phyloP scores from a whole-genome alignment of 129 eudicot species.

The Artemisia annua region DNA sequence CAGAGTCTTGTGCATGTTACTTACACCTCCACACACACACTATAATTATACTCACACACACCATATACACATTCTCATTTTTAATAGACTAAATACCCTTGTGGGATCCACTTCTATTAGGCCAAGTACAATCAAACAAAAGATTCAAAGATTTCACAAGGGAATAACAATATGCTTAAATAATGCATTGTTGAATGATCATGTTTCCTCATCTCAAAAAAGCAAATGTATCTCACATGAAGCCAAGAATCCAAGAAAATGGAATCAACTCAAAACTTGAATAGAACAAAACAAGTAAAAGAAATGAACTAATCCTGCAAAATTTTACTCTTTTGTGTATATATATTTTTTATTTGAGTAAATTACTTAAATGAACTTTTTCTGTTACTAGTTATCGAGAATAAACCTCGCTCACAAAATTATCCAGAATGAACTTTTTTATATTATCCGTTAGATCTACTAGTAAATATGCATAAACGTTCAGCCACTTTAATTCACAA shows the following conservation, averaged over 20 bases:
- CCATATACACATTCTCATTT: slow-evolving; percentile 11
- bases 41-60: neutral
- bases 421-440: no score
- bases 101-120: neutral
- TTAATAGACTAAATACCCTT: slow-evolving; percentile 32
- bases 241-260: slow-evolving; percentile 42
- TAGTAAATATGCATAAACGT: no score
- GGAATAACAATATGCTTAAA: slow-evolving; percentile 25
- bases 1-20: slow-evolving; percentile 34
- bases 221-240: slow-evolving; percentile 32
- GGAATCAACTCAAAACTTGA: slow-evolving; percentile 31
- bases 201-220: slow-evolving; percentile 29
- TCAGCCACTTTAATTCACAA: no score
- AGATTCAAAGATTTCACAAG: slow-evolving; percentile 30
- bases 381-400: no score
- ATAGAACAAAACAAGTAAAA: slow-evolving; percentile 17
- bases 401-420: no score
- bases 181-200: slow-evolving; percentile 32
- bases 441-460: no score
- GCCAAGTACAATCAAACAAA: slow-evolving; percentile 23
- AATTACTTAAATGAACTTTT: no score
- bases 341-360: slow-evolving; percentile 15
- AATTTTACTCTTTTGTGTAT: slow-evolving; percentile 46
- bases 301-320: slow-evolving; percentile 57
- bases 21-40: slow-evolving; percentile 21